A percentile compares a stretch with the other conserved stretches of the same genome.
Conservation (phyloP, 163 green algal species). For the Prototheca cutis region DNA sequence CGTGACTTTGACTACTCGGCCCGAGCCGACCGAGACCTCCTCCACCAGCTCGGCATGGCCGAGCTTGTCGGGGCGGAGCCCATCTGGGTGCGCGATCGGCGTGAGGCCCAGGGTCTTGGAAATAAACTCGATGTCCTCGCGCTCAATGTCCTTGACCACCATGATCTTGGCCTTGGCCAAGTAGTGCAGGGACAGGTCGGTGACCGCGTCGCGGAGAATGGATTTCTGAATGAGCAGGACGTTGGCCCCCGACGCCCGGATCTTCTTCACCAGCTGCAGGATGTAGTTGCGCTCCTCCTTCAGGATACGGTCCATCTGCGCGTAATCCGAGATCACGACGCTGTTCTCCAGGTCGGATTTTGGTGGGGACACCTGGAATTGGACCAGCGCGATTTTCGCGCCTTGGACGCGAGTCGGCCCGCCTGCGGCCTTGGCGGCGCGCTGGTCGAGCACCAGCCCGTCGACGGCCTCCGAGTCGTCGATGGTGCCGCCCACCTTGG, state of each 20-base stretch:
- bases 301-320: conserved; percentile 93
- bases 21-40: conserved; percentile 64
- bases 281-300: conserved; percentile 85
- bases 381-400: conserved; percentile 84
- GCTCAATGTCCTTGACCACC: conserved; percentile 92
- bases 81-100: conserved; percentile 92
- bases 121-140: conserved; percentile 98
- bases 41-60: conserved; percentile 77
- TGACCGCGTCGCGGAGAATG: conserved; percentile 93
- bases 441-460: conserved; percentile 90
- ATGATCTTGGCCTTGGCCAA: conserved; percentile 98
- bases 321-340: conserved; percentile 90
- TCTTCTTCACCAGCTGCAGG: conserved; percentile 93
- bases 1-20: conserved; percentile 80
- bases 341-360: conserved; percentile 98
- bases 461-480: conserved; percentile 92
- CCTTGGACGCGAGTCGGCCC: conserved; percentile 76
- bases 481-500: conserved; percentile 90
- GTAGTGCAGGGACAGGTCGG: conserved; percentile 96
- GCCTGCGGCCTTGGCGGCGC: conserved; percentile 54
- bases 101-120: conserved; percentile 69
- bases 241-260: conserved; percentile 89
- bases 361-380: conserved; percentile 62
- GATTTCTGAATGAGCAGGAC: conserved; percentile 98
- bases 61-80: conserved; percentile 92